Evolutionary conservation across 78 protist species (phyloP).

Genomic region (Cavenderia fasciculata): DNA sequence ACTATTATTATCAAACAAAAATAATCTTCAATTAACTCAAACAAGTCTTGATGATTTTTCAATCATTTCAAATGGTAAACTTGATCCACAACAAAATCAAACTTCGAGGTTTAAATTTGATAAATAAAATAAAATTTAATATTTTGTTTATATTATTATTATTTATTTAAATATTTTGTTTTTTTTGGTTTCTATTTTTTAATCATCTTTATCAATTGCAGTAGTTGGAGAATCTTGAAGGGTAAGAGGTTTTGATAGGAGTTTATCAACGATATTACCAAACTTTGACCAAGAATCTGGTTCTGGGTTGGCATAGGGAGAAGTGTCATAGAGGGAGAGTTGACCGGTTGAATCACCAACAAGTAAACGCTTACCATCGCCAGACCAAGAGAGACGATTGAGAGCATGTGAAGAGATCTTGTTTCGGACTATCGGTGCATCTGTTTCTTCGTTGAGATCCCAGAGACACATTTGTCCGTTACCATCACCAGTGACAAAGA

Average conservation of each 20-base stretch:
- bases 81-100: no score
- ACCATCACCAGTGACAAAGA: conserved; percentile 88
- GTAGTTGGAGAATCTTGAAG: conserved; percentile 53
- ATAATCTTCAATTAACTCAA: no score
- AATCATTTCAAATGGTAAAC: no score
- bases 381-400: conserved; percentile 64
- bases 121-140: no score
- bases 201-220: no score
- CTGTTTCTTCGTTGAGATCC: conserved; percentile 71
- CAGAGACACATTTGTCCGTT: conserved; percentile 78
- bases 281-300: conserved; percentile 40
- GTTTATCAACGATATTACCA: conserved; percentile 51
- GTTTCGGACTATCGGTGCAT: conserved; percentile 52
- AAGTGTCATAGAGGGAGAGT: conserved; percentile 51
- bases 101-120: no score
- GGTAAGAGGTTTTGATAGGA: conserved; percentile 18
- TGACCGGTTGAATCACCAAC: conserved; percentile 77
- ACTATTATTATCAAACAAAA: no score
- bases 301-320: conserved; percentile 51
- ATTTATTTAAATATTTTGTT: no score
- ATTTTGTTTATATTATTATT: no score
- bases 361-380: conserved; percentile 59
- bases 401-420: conserved; percentile 39
- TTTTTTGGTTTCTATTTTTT: no score
- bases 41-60: no score